These are phyloP conservation scores for Torulaspora maleeae DNA, from an alignment of 805 yeast species.

Conservation along the genomic window DNA sequence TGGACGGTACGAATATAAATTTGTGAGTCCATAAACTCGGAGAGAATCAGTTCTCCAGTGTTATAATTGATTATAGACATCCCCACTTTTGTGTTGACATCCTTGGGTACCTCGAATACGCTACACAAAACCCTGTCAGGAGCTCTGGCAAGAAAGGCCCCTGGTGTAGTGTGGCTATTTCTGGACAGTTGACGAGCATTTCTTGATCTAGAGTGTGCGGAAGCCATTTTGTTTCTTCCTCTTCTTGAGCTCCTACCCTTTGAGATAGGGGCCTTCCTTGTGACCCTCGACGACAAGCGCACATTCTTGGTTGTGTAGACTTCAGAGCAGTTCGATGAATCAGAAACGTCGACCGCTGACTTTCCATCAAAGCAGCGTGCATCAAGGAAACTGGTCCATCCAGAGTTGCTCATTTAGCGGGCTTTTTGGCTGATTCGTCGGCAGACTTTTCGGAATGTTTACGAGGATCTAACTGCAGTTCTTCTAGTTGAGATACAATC, in stretches of 20 bases:
- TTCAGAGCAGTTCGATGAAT: neutral
- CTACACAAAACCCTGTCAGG: constrained; percentile 26
- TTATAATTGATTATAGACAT: constrained; percentile 38
- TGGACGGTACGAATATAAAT: constrained; percentile 44
- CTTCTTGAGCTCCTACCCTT: neutral
- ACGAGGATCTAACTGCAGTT: constrained; percentile 10
- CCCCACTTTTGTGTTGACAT: constrained; percentile 36
- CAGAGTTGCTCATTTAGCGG: constrained; percentile 11
- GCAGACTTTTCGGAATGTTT: neutral
- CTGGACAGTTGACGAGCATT: neutral
- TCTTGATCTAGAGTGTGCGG: neutral
- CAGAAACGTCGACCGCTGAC: constrained; percentile 9
- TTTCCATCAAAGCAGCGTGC: constrained; percentile 12
- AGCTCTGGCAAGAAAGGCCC: neutral
- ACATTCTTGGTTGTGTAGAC: no score
- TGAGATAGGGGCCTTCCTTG: neutral
- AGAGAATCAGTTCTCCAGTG: constrained; percentile 38
- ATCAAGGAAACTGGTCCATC: constrained; percentile 17
- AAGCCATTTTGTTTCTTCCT: neutral
- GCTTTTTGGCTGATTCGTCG: neutral
- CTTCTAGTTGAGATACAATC: constrained; percentile 14
- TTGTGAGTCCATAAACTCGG: constrained; percentile 42
- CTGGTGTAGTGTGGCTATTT: neutral
- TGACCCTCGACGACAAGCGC: no score
- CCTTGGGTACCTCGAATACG: constrained; percentile 28